Evolutionary conservation across 2,329 filamentous ascomycete species (phyloP).

Genomic region (Cordyceps cateniannulata): DNA sequence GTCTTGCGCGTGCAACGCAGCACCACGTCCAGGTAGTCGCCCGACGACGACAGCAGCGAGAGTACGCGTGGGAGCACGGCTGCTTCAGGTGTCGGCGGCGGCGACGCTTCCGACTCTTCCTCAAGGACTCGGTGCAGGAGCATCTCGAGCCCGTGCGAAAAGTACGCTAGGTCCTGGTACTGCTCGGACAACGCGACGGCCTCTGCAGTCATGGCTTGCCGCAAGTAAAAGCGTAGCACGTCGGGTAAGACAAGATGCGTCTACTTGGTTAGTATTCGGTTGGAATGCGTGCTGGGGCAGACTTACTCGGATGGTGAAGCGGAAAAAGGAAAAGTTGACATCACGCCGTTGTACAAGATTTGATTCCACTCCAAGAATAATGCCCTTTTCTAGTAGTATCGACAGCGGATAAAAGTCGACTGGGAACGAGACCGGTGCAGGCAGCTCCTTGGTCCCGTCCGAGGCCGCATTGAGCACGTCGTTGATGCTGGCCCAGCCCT

Average conservation of each 20-base stretch:
- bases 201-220: constrained; percentile 67
- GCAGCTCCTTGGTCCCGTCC: constrained; percentile 62
- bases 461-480: constrained; percentile 71
- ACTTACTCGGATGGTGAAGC: constrained; percentile 78
- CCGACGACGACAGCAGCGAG: constrained; percentile 63
- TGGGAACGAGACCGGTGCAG: constrained; percentile 66
- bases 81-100: constrained; percentile 54
- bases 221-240: constrained; percentile 72
- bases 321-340: constrained; percentile 82
- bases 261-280: constrained; percentile 32
- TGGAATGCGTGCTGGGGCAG: neutral
- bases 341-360: constrained; percentile 92
- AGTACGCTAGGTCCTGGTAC: constrained; percentile 84
- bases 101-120: constrained; percentile 76
- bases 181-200: constrained; percentile 77
- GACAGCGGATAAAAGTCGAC: constrained; percentile 96
- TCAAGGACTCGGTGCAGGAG: constrained; percentile 89
- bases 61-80: constrained; percentile 58
- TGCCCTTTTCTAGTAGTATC: constrained; percentile 78
- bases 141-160: constrained; percentile 86
- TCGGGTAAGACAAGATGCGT: constrained; percentile 92
- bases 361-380: constrained; percentile 83
- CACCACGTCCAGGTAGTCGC: constrained; percentile 87
- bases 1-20: constrained; percentile 97
- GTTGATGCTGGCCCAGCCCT: constrained; percentile 83